Base-by-base conservation (phyloP, 169 alveolate species). In the Eimeria necatrix region DNA sequence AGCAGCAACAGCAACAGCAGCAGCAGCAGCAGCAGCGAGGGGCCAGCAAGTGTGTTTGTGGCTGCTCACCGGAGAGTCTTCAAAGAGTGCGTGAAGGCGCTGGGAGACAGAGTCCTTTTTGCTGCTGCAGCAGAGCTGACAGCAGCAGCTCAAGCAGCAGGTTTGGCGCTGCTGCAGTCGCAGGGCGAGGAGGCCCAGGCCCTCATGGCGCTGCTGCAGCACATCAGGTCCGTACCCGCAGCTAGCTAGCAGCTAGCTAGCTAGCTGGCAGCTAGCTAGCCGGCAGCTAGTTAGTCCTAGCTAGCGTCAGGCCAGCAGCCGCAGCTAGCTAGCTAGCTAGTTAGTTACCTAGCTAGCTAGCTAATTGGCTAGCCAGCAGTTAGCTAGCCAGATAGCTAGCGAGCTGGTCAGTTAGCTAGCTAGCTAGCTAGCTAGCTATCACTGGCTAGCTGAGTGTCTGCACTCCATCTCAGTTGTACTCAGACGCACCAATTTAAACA, bases 101-200 rank as follows among this genome's bases (percentile, higher is more conserved):
- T 24, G 18, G 59, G 32, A 2, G 90, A 81, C 6, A 70, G 90
- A 10, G 14, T 81, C 4, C 32, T 8, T 14, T 81, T 81, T 24
- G 90, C 90, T 6, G 4, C 90, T 10, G 73, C 90, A 20, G 90
- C 56, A 7, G 90, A 81, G n/a, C 32, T 81, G 52, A 60, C 64
- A 3, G 90, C 22, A 22, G 90, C 74, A 53, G 90, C 90, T 3
- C 90, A 81, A 6, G 90, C 90, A 49, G 49, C n/a, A 4, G 90
- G 90, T 0, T 52, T 81, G 61, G 90, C 90, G 32, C 73, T 81
- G 52, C 64, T 81, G 90, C 64, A 81, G 48, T 51, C 56, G 16
- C 90, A 81, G 22, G 90, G 90, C 24, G 9, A 0, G 0, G 90
- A 81, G 0, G 49, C 73, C 6, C 41, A 10, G n/a, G 90, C 90